Percentiles rank a stretch among this genome's conserved stretches.
These are phyloP conservation scores for Albophoma yamanashiensis DNA, from an alignment of 2,329 filamentous ascomycete species.

Conservation along the genomic window DNA sequence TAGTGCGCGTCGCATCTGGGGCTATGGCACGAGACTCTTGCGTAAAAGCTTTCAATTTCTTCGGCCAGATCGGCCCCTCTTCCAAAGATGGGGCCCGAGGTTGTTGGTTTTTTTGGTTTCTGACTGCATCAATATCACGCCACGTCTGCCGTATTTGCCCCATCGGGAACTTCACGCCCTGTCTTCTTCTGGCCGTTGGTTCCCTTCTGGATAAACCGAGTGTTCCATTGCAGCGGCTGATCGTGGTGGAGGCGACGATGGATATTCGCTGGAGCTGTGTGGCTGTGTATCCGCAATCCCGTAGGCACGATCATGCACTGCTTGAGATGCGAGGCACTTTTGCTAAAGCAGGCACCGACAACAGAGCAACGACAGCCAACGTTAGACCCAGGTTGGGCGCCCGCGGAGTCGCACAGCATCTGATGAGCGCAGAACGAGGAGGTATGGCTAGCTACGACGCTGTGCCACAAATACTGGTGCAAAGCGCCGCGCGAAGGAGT, in stretches of 20 bases:
- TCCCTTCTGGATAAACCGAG: background rate
- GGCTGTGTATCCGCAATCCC: background rate
- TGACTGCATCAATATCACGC: background rate
- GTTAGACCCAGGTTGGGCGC: background rate
- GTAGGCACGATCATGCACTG: slow-evolving; percentile 1
- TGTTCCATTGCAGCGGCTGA: background rate
- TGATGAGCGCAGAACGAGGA: background rate
- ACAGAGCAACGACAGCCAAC: background rate
- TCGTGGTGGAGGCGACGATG: background rate
- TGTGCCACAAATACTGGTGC: background rate
- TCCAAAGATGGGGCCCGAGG: background rate
- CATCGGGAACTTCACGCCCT: background rate
- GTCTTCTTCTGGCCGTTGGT: background rate
- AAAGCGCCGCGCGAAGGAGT: background rate
- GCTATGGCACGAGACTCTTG: background rate
- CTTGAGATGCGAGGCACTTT: slow-evolving; percentile 1
- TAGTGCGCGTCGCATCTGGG: background rate
- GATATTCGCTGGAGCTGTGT: too few species aligned
- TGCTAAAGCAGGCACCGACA: background rate
- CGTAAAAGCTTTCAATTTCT: background rate
- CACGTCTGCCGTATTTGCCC: background rate
- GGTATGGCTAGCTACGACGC: background rate
- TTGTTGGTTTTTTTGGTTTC: background rate
- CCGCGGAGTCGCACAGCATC: background rate
- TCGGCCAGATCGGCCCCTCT: background rate